Evolutionary conservation across 2,329 filamentous ascomycete genomes (phyloP).

Genomic region (Ophiocordyceps australis): DNA sequence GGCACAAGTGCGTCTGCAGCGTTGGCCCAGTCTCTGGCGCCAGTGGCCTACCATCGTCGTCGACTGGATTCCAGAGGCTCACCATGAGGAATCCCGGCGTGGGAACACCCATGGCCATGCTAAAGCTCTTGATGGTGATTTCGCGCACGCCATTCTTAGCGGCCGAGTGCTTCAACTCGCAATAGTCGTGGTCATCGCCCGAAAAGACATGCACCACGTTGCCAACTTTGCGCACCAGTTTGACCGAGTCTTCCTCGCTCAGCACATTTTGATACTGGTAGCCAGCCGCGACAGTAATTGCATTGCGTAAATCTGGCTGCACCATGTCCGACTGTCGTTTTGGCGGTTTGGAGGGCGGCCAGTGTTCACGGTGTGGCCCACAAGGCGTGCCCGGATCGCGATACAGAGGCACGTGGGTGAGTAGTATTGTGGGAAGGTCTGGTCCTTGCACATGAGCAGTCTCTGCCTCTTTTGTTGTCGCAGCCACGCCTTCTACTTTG

Average conservation of each 20-base stretch:
- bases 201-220: conserved; percentile 80
- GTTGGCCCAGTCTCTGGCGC: conserved; percentile 31
- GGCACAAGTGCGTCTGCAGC: conserved; percentile 74
- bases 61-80: conserved; percentile 84
- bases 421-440: conserved; percentile 71
- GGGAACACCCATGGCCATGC: conserved; percentile 90
- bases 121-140: conserved; percentile 89
- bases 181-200: conserved; percentile 96
- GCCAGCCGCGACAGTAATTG: conserved; percentile 58
- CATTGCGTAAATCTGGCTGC: conserved; percentile 51
- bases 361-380: conserved; percentile 70
- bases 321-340: conserved; percentile 36
- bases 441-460: conserved; percentile 20
- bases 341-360: conserved; percentile 48
- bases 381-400: conserved; percentile 70
- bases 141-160: conserved; percentile 51
- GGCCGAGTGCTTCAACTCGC: conserved; percentile 64
- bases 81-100: conserved; percentile 75
- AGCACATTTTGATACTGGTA: conserved; percentile 98
- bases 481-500: conserved; percentile 30
- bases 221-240: conserved; percentile 59
- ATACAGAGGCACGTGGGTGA: conserved; percentile 84
- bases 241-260: conserved; percentile 54
- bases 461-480: conserved; percentile 17
- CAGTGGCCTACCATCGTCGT: conserved; percentile 32